phyloP scores from a whole-genome alignment of 768 basidiomycete genomes.

The Grammothele lineata region DNA sequence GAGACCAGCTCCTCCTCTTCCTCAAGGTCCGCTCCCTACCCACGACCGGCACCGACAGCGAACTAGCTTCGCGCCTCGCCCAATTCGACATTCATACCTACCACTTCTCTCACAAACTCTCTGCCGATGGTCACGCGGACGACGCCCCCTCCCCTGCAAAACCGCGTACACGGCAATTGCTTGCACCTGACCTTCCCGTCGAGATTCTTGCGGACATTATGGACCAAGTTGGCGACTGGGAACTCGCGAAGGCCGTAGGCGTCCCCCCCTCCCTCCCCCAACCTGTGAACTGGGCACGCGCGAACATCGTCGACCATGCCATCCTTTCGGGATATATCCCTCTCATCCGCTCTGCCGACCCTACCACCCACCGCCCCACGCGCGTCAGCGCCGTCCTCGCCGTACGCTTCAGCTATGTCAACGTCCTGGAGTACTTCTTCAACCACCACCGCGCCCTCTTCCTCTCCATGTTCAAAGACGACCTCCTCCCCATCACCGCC shows the following conservation, averaged over 20 bases:
- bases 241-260: conserved; percentile 72
- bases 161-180: conserved; percentile 26
- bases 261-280: conserved; percentile 64
- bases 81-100: conserved; percentile 76
- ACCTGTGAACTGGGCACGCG: conserved; percentile 69
- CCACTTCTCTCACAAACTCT: conserved; percentile 37
- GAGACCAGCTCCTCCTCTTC: conserved; percentile 69
- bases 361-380: conserved; percentile 55
- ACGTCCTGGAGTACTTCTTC: conserved; percentile 72
- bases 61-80: conserved; percentile 67
- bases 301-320: conserved; percentile 64
- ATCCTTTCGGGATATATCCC: conserved; percentile 64
- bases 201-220: conserved; percentile 76
- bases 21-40: conserved; percentile 70
- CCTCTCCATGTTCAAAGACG: conserved; percentile 56
- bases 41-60: conserved; percentile 53
- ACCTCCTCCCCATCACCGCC: conserved; percentile 74
- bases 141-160: conserved; percentile 18
- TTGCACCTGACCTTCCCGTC: conserved; percentile 59
- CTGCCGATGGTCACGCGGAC: background rate
- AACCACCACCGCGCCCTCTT: conserved; percentile 63
- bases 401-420: conserved; percentile 71
- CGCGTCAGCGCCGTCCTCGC: conserved; percentile 62
- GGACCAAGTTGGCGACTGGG: conserved; percentile 81
- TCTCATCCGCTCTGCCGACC: conserved; percentile 57